phyloP scores from a whole-genome alignment of 2,329 filamentous ascomycete species.

The Ceratocystis smalleyi region DNA sequence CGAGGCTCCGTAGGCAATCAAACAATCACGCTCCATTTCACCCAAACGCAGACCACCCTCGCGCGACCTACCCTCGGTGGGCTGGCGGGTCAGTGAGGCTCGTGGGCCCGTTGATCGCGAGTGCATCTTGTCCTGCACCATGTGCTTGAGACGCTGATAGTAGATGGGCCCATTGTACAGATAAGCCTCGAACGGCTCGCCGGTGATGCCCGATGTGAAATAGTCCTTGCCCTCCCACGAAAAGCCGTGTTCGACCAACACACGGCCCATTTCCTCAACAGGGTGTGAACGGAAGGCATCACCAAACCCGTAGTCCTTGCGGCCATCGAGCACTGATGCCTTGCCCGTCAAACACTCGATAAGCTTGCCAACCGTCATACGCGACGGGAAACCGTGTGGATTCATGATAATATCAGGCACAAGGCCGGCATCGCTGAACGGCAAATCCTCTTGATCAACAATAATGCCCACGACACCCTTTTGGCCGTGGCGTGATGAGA shows the following conservation, averaged over 20 bases:
- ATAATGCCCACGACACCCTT: conserved; percentile 97
- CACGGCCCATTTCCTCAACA: conserved; percentile 75
- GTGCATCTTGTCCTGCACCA: conserved; percentile 99
- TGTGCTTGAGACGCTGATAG: conserved; percentile 99
- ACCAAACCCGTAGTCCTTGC: conserved; percentile 68
- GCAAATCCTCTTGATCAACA: conserved; percentile 90
- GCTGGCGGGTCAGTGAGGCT: conserved; percentile 84
- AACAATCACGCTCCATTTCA: conserved; percentile 97
- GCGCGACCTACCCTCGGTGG: conserved; percentile 84
- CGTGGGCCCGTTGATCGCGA: conserved; percentile 78
- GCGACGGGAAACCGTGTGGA: conserved; percentile 96
- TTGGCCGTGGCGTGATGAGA: conserved; percentile 94
- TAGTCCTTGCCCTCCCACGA: conserved; percentile 96
- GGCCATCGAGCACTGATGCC: conserved; percentile 71
- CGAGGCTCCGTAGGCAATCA: conserved; percentile 91
- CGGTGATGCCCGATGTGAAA: conserved; percentile 86
- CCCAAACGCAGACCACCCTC: conserved; percentile 85
- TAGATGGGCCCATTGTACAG: conserved; percentile 98
- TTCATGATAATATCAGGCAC: conserved; percentile 99
- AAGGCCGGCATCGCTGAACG: conserved; percentile 79
- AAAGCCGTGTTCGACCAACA: conserved; percentile 77
- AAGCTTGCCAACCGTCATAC: conserved; percentile 98
- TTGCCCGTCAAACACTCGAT: conserved; percentile 90
- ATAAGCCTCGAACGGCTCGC: conserved; percentile 84
- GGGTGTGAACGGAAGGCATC: conserved; percentile 72